Base-by-base conservation (phyloP, 306 rosid species). In the Medicago lupulina region DNA sequence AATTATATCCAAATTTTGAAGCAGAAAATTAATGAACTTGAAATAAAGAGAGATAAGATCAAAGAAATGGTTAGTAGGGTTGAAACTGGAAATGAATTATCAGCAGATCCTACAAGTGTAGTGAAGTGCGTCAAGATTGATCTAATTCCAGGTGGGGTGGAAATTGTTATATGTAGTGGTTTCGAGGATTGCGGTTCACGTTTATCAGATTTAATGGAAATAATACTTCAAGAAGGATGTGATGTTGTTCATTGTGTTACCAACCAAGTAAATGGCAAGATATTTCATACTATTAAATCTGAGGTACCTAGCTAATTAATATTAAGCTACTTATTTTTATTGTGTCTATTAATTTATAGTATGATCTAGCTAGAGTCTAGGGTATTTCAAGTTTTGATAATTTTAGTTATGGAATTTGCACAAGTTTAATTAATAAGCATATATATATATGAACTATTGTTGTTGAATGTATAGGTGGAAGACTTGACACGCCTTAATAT, bases 201-300 rank as follows among this genome's bases (percentile, higher is more conserved):
- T 43, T 62, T 83, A 19, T 83, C 86, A 43, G 41, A 43, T 10
- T 21, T 83, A 5, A 23, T 83, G 70, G n/a, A 79, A 44, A 70
- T 83, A 54, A 54, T 83, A 69, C 28, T 69, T 66, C 61, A 74
- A 75, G 75, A 83, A 69, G 80, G 86, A n/a, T 69, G 68, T 43
- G 71, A 74, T 78, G 80, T 83, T 74, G 80, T 69, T 59, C 70
- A 71, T 73, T 68, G 83, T 70, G 76, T 69, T 53, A 74, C 80
- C 5, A 43, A 77, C 23, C 63, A 53, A 63, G 78, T 60, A 21
- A 70, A 83, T 70, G 78, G 86, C 21, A 83, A 70, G 54, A 51
- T 58, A 54, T 75, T 74, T 58, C 78, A 74, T 80, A 69, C 78
- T 23, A 70, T 79, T 28, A 74, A 68, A 15, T 16, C 71, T 43